These are phyloP conservation scores for Trypanosoma conorhini DNA, from an alignment of 208 protist genomes.

Conservation along the genomic window DNA sequence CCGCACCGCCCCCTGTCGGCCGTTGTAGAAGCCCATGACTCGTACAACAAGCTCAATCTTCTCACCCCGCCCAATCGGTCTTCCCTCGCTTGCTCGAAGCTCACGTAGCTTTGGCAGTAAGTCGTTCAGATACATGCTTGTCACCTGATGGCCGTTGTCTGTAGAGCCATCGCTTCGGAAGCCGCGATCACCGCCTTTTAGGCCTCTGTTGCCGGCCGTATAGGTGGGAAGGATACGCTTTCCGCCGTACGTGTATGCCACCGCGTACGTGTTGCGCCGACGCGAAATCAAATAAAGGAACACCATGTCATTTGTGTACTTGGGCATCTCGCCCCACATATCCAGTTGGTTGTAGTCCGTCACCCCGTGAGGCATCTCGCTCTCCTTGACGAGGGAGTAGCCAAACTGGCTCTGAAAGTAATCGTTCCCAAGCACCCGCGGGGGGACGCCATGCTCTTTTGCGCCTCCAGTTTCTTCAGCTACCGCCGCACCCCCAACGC, in stretches of 20 bases:
- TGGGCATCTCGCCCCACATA: conserved; percentile 90
- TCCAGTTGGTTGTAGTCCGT: conserved; percentile 81
- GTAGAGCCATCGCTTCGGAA: conserved; percentile 83
- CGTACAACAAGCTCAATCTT: conserved; percentile 90
- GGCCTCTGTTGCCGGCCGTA: conserved; percentile 84
- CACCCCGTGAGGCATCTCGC: conserved; percentile 29
- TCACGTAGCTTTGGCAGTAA: conserved; percentile 78
- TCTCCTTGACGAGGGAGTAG: conserved; percentile 73
- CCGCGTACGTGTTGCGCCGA: conserved; percentile 88
- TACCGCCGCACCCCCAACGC: background rate
- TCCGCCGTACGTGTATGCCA: conserved; percentile 86
- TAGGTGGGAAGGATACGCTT: conserved; percentile 76
- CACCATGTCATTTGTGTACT: conserved; percentile 80
- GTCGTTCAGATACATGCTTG: conserved; percentile 87
- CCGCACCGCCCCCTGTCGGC: conserved; percentile 83
- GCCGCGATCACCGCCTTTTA: conserved; percentile 86
- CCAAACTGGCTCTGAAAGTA: conserved; percentile 84
- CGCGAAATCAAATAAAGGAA: conserved; percentile 88
- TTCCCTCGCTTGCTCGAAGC: conserved; percentile 47
- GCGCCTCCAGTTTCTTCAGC: background rate
- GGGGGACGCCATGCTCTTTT: conserved; percentile 32
- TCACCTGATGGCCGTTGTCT: conserved; percentile 88
- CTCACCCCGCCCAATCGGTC: conserved; percentile 54
- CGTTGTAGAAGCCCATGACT: conserved; percentile 92
- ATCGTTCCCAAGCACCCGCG: conserved; percentile 69